Base-by-base conservation (phyloP, 2,329 filamentous ascomycete genomes). In the Fusarium neocosmosporiellum region DNA sequence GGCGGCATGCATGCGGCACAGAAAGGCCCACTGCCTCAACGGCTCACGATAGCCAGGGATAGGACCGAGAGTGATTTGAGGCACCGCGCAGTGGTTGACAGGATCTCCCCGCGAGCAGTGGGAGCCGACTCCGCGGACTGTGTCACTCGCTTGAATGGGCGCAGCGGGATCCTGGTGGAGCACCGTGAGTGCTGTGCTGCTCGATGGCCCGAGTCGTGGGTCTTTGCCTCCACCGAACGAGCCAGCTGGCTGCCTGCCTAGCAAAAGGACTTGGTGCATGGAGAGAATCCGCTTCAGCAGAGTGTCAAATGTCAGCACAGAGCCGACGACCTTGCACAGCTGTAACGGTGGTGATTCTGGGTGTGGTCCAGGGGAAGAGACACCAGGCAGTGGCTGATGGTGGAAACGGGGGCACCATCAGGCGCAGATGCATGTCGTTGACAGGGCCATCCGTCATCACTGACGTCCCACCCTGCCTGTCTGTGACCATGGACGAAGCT, bases 1-100 rank as follows among this genome's bases (percentile, higher is more conserved):
- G 71, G 75, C 69, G 67, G 70, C 59, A 71, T 73, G 72, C 64
- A 73, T 77, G 74, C 72, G 75, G 75, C 75, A 70, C 66, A 76
- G 72, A 73, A 69, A 59, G 75, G 70, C 69, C 75, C 75, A 77
- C 75, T 65, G 39, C 57, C 61, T 65, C 67, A 75, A 76, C 70
- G 75, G 65, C 74, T 75, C 70, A 67, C 54, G 59, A 75, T 70
- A 68, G 53, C 60, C 66, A 72, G 69, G 46, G 70, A 73, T 65
- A 63, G 50, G 55, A 58, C 63, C 34, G 70, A 71, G 67, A 54
- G 59, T 46, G 59, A 60, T 62, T 48, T 62, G n/a, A 57, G 64
- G 67, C 34, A 68, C 53, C 59, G 59, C 33, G 60, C 57, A 63
- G 41, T 53, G 65, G 62, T 65, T 60, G 59, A 67, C 67, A 72